Evolutionary conservation across 2,329 filamentous ascomycete species (phyloP).

Genomic region (Beauveria caledonica): DNA sequence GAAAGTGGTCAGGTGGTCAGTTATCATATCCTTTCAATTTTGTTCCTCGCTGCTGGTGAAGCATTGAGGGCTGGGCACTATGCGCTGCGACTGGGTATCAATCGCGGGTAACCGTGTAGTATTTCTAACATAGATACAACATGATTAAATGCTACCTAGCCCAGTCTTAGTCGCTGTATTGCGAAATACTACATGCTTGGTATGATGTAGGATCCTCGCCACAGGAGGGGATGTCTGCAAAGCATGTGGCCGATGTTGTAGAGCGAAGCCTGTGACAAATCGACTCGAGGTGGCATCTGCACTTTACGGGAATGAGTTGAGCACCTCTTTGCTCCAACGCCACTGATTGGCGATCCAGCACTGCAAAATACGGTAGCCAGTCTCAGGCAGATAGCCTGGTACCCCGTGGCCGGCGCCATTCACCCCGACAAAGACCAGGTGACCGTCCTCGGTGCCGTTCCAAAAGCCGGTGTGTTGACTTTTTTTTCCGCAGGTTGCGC

Average conservation of each 20-base stretch:
- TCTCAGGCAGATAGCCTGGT: slow-evolving; percentile 8
- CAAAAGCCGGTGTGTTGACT: slow-evolving; percentile 7
- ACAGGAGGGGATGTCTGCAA: neutral
- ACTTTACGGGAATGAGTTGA: neutral
- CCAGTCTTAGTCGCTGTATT: neutral
- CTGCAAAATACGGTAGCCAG: slow-evolving; percentile 2
- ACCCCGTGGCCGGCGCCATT: slow-evolving; percentile 35
- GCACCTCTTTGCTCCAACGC: neutral
- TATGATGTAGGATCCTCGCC: neutral
- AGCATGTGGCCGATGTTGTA: neutral
- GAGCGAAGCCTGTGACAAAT: neutral
- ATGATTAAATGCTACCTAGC: neutral
- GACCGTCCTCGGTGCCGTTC: slow-evolving; percentile 13
- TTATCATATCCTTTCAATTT: too few relatives aligned
- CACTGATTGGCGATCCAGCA: neutral
- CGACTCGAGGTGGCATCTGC: neutral
- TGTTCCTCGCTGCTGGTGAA: neutral
- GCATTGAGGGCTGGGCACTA: too few relatives aligned
- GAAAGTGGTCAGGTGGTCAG: neutral
- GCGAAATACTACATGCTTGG: neutral
- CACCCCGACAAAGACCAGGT: slow-evolving; percentile 19
- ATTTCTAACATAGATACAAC: neutral
- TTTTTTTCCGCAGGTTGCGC: neutral
- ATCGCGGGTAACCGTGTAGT: neutral
- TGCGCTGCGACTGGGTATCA: neutral